Evolutionary conservation across 345 rosid genomes (phyloP).

Genomic region (Eucalyptus tenuipes): DNA sequence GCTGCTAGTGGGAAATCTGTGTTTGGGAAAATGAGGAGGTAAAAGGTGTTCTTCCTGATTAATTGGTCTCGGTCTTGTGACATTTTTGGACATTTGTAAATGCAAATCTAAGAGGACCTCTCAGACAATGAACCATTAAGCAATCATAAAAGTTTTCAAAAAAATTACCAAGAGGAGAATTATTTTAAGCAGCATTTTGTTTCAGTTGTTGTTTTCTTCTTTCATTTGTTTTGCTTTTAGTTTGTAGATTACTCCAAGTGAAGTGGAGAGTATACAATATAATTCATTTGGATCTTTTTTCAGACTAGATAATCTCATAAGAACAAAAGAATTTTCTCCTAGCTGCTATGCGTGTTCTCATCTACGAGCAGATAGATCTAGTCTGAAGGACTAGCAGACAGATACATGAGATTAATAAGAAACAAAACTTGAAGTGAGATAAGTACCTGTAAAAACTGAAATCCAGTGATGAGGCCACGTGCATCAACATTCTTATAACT

Average conservation of each 20-base stretch:
- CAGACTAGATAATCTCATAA: background rate
- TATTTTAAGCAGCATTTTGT: background rate
- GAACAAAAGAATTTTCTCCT: too few relatives aligned
- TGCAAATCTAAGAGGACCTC: background rate
- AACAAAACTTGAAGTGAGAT: background rate
- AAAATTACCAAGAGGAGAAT: background rate
- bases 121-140: background rate
- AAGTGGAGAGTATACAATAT: background rate
- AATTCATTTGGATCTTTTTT: background rate
- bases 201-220: background rate
- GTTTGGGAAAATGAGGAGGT: background rate
- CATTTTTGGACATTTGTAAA: background rate
- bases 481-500: conserved; percentile 64
- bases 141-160: background rate
- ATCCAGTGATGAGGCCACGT: conserved; percentile 71
- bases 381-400: background rate
- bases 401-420: background rate
- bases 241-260: background rate
- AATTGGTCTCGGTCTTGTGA: background rate
- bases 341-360: background rate
- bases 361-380: background rate
- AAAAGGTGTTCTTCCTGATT: background rate
- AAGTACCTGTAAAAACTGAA: conserved; percentile 79
- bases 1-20: background rate
- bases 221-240: background rate